Evolutionary conservation across 306 rosid genomes (phyloP), one percentile per base, ranked within the genome.

Genomic region (Rosa chinensis): DNA sequence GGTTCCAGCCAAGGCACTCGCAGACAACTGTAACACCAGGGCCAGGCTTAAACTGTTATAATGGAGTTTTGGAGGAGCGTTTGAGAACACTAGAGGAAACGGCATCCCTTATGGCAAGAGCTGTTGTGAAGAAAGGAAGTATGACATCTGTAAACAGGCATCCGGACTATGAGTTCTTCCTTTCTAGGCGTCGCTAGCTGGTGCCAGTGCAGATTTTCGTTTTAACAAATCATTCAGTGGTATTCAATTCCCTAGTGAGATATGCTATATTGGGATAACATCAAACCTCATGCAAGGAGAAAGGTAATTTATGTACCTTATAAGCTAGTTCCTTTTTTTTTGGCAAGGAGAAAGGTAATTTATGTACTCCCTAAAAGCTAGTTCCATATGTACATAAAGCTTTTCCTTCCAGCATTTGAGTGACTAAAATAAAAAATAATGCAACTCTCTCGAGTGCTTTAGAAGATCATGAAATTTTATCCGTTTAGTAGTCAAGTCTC

Each of bases 141-240:
- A 59, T 45, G 69, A 66, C 78, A 66, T 68, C 89, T 23, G 85
- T 82, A 78, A 91, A 88, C 82, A 85, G 70, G 68, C 98, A 93
- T 72, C 93, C 91, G 6, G 98, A 93, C 80, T 90, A 83, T 45
- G 97, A 93, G 79, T 93, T 91, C 86, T 93, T 91, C 90, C 74
- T 84, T 85, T 90, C 95, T 32, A 84, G 98, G 84, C 84, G 82
- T 58, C 86, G 88, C 40, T 87, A 61, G 39, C 53, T 87, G 82
- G 78, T 82, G 89, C 73, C 80, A 21, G 61, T 61, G 6, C 1
- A 43, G 43, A 44, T 10, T 42, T 40, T 39, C 2, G 9, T 75
- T 72, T 66, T 68, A 44, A 37, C 64, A 67, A 55, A 18, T 68
- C 73, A 39, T 25, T n/a, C 47, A 21, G 63, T 21, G 63, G 32